Conservation (phyloP, 805 yeast species). For the Brettanomyces anomalus region DNA sequence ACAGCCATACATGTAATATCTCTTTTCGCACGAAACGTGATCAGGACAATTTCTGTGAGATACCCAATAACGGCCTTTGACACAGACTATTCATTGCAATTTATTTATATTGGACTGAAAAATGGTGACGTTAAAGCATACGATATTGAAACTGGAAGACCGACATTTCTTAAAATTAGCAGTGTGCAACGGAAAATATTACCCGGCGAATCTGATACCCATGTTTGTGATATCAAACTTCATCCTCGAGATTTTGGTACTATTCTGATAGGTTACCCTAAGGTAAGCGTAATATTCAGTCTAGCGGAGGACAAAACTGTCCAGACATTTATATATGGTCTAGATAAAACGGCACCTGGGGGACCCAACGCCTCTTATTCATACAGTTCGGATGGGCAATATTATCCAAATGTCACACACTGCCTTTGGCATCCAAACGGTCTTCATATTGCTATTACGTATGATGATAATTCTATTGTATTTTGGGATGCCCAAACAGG, state of each 20-base stretch:
- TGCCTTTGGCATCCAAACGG: constrained; percentile 93
- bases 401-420: constrained; percentile 26
- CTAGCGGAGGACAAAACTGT: constrained; percentile 52
- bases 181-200: constrained; percentile 61
- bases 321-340: constrained; percentile 47
- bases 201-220: constrained; percentile 40
- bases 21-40: constrained; percentile 48
- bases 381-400: constrained; percentile 18
- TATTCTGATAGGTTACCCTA: constrained; percentile 62
- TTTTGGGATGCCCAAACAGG: constrained; percentile 92
- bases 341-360: constrained; percentile 66
- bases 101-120: constrained; percentile 70
- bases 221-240: constrained; percentile 61
- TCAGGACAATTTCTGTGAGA: constrained; percentile 54
- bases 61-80: constrained; percentile 61
- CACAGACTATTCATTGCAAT: constrained; percentile 82
- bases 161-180: constrained; percentile 58
- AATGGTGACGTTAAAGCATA: constrained; percentile 67
- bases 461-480: constrained; percentile 74
- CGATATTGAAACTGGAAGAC: constrained; percentile 70
- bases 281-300: constrained; percentile 61
- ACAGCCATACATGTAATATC: constrained; percentile 58
- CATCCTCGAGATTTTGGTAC: constrained; percentile 88
- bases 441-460: constrained; percentile 67
- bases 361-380: constrained; percentile 38